These are phyloP conservation scores for Aspergillus sp. DNA, from an alignment of 2,329 filamentous ascomycete genomes.

Conservation along the genomic window DNA sequence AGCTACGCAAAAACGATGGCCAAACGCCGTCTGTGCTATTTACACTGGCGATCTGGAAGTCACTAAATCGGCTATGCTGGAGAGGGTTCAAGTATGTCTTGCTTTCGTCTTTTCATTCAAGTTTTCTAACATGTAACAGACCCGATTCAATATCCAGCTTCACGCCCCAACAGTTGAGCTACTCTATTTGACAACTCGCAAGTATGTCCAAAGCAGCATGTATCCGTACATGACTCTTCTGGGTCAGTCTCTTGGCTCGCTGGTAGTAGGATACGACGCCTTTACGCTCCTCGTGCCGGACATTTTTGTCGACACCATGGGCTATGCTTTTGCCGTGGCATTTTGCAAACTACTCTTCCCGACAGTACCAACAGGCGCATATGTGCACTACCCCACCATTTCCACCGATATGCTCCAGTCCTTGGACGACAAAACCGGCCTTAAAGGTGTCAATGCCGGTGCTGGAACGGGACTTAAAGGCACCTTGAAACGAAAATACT, in stretches of 20 bases:
- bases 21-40: slow-evolving; percentile 82
- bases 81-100: slow-evolving; percentile 66
- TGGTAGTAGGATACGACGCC: slow-evolving; percentile 86
- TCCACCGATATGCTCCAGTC: slow-evolving; percentile 95
- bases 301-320: slow-evolving; percentile 96
- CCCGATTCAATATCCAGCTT: slow-evolving; percentile 88
- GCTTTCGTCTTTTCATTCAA: background rate
- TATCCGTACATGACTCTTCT: slow-evolving; percentile 92
- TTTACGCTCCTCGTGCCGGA: slow-evolving; percentile 91
- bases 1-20: slow-evolving; percentile 85
- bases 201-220: slow-evolving; percentile 80
- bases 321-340: slow-evolving; percentile 87
- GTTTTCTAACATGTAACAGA: slow-evolving; percentile 45
- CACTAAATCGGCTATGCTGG: slow-evolving; percentile 74
- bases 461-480: slow-evolving; percentile 73
- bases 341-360: slow-evolving; percentile 81
- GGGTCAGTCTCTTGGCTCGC: slow-evolving; percentile 87
- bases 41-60: slow-evolving; percentile 95
- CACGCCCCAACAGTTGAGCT: slow-evolving; percentile 81
- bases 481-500: slow-evolving; percentile 74
- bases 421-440: slow-evolving; percentile 65
- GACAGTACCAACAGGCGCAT: slow-evolving; percentile 78
- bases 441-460: slow-evolving; percentile 78
- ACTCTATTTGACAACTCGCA: slow-evolving; percentile 83
- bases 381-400: slow-evolving; percentile 97